Evolutionary conservation across 108 stramenopile species (phyloP), one percentile per base, ranked within the genome.

Genomic region (Skeletonema costatum): DNA sequence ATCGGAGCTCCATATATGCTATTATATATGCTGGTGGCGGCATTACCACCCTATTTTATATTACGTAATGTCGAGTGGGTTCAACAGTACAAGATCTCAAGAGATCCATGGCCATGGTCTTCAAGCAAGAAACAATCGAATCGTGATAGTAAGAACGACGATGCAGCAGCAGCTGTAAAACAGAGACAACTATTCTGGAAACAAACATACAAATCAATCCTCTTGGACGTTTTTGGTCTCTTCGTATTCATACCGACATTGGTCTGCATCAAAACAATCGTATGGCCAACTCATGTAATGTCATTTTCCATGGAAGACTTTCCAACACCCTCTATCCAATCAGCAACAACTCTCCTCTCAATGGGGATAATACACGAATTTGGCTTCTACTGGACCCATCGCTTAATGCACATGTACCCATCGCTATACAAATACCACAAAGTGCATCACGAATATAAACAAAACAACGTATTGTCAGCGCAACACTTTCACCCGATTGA

Each of bases 361-460:
- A 56, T 75, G 61, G 74, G 62, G 0, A 30, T 79, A 2, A 12
- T 83, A 13, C 82, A 83, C 44, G 82, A 83, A 79, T 83, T 83
- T 42, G 32, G 35, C 13, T 83, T 83, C 61, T 83, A 83, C 65
- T 74, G 68, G 73, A 56, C 78, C 8, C 77, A 79, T 64, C 48
- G 78, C 10, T 14, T 79, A 1, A 70, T 78, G 73, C 82, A 83
- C 46, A 21, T 32, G 7, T 78, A 64, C 32, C 77, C 77, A 9
- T 58, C 48, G 19, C 73, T 83, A 3, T 83, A 83, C 62, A 74
- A 75, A 19, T 78, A 64, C 59, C 82, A 83, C 63, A 83, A 83
- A 38, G 48, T 74, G 13, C 82, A 83, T 74, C 82, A 83, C 44
- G 77, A 83, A 65, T 83, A 83, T 35, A 74, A 83, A 36, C 73